Conservation (phyloP, 2,329 filamentous ascomycete species). For the Aureobasidium sp. region DNA sequence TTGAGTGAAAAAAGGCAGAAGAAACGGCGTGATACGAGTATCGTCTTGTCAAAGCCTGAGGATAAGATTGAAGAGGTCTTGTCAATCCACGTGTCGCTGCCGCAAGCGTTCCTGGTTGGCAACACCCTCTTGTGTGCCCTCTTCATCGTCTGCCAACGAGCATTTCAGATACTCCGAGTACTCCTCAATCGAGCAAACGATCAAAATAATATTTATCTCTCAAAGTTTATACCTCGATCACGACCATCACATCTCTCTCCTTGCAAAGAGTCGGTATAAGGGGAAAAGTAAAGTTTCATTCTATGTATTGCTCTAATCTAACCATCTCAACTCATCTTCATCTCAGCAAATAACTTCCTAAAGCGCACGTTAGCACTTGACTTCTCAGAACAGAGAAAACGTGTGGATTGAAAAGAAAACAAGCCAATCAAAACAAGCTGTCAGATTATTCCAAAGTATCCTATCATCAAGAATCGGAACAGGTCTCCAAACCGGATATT, state of each 20-base stretch:
- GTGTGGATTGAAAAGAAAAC: background rate
- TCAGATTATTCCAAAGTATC: constrained; percentile 11
- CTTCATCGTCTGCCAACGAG: background rate
- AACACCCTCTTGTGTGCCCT: background rate
- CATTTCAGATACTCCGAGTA: background rate
- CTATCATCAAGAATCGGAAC: constrained; percentile 10
- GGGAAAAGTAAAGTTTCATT: no score
- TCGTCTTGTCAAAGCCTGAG: no score
- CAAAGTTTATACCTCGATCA: background rate
- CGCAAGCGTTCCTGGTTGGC: background rate
- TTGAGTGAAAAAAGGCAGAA: background rate
- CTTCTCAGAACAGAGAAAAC: background rate
- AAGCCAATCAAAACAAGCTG: background rate
- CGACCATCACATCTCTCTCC: no score
- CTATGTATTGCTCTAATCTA: no score
- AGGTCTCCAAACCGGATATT: constrained; percentile 14
- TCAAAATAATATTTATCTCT: no score
- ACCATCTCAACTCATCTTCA: no score
- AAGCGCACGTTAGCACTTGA: background rate
- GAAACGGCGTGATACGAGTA: background rate
- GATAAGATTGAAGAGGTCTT: background rate
- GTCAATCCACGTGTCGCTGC: background rate
- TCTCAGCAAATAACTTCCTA: background rate
- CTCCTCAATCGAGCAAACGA: no score
- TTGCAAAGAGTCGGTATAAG: no score